Base-by-base conservation (phyloP, 768 basidiomycete species). In the Ramaria sp. region DNA sequence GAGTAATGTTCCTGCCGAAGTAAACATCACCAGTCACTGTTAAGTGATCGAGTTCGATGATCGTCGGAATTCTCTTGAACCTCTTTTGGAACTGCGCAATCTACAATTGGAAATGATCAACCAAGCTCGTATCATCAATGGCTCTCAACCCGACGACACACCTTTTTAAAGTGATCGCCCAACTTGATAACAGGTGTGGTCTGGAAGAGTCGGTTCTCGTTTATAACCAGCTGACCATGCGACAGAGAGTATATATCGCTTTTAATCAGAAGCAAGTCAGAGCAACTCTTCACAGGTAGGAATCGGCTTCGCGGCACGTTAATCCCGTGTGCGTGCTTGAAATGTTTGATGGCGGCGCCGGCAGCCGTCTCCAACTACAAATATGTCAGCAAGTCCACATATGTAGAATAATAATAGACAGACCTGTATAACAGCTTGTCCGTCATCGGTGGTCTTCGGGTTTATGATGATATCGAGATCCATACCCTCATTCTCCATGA, bases 101-200 rank as follows among this genome's bases (percentile, higher is more conserved):
- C 83, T 83, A 56, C 24, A 50, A 3, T 34, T 37, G 36, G 34
- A 28, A 50, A 34, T 44, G 25, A 51, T 28, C 18, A 16, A 34
- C 32, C 32, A 13, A 34, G 32, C 3, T 3, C 32, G 13, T 13
- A 34, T 34, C 32, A 34, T 34, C 2, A 34, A 34, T 8, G 9
- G 8, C 7, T 12, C 28, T 25, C 57, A 37, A 9, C 10, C 25
- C 3, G n/a, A 39, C 30, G 30, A 18, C 67, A 45, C 53, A 88
- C 87, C 80, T 90, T 94, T 78, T 94, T 96, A 81, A 98, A 96
- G 67, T 88, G 87, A 68, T 93, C 90, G 43, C 93, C 92, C 48
- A 96, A 79, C 74, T 96, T 96, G 77, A 97, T 88, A 48, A 95
- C 91, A n/a, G 93, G 95, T 25, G 89, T 84, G 18, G 80, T 86